Base-by-base conservation (phyloP, 192 early-diverging fungal species). In the Coemansia sp. region DNA sequence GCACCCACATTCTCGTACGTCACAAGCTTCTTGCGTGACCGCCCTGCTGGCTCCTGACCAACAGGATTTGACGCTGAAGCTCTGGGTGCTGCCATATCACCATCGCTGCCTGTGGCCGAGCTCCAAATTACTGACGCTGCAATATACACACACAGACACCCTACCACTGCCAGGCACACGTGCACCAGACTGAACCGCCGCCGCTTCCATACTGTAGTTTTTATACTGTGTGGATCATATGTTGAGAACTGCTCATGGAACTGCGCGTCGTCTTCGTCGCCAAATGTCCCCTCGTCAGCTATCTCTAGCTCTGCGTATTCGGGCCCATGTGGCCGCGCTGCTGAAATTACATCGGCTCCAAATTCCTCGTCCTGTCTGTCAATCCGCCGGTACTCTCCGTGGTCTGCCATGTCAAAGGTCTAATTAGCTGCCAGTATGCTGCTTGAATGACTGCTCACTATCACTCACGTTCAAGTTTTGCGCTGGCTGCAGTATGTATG, bases 241-340 rank as follows among this genome's bases (percentile, higher is more conserved):
- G 62, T 63, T 0, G 70, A 31, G 57, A 79, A 79, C 71, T 79
- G 63, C 17, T 72, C 66, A 40, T 79, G 61, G 57, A 66, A 79
- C 42, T 47, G 76, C 44, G 36, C 76, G 38, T 79, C 76, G 15
- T 72, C 70, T 36, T 63, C 71, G 9, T 72, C 70, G 36, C 67
- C 71, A 73, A 79, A 73, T 14, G 19, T 56, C 10, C 46, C 36
- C 21, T 54, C 61, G 61, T 71, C 75, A 28, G 57, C 62, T 14
- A 65, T 23, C 28, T 65, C 71, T 6, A 74, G 64, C 77, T 74
- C 77, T 6, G 64, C 62, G 50, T 71, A 70, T 22, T 65, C 77
- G 1, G 59, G 60, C 15, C 60, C 66, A 6, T 42, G 72, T 21
- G 46, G 54, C 54, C 26, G 37, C 19, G 19, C 51, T n/a, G 40